These are phyloP conservation scores for Lathyrus oleraceus DNA, from an alignment of 306 rosid genomes.

Conservation along the genomic window DNA sequence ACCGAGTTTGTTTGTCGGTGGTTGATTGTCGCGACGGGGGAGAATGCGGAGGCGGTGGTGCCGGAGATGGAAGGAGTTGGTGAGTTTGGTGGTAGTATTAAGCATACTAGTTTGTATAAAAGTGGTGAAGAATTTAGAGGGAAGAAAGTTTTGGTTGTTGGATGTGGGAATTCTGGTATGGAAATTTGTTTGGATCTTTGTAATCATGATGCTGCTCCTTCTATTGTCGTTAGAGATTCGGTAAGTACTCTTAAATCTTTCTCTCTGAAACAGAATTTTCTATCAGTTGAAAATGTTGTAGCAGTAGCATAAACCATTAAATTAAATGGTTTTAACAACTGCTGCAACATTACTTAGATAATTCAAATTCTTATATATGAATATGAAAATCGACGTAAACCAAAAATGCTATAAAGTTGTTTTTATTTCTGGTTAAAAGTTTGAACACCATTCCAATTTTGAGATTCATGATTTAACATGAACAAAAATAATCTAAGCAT, in stretches of 20 bases:
- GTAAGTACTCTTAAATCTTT: slow-evolving; percentile 44
- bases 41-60: slow-evolving; percentile 79
- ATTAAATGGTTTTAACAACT: background rate
- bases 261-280: too few relatives aligned
- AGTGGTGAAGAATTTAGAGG: slow-evolving; percentile 63
- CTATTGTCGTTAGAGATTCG: slow-evolving; percentile 75
- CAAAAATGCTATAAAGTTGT: background rate
- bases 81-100: slow-evolving; percentile 53
- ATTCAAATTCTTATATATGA: background rate
- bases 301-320: background rate
- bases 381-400: background rate
- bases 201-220: slow-evolving; percentile 64
- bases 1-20: slow-evolving; percentile 64
- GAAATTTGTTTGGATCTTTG: slow-evolving; percentile 91
- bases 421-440: background rate
- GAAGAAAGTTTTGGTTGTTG: slow-evolving; percentile 77
- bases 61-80: slow-evolving; percentile 57
- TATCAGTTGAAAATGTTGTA: background rate
- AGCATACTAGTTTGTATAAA: slow-evolving; percentile 69
- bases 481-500: slow-evolving; percentile 20
- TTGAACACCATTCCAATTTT: slow-evolving; percentile 27
- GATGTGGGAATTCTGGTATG: slow-evolving; percentile 95
- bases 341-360: background rate
- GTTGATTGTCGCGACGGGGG: slow-evolving; percentile 83
- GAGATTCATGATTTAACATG: slow-evolving; percentile 33